Conservation (phyloP, 2,329 filamentous ascomycete species). For the Cercospora brassicicola region DNA sequence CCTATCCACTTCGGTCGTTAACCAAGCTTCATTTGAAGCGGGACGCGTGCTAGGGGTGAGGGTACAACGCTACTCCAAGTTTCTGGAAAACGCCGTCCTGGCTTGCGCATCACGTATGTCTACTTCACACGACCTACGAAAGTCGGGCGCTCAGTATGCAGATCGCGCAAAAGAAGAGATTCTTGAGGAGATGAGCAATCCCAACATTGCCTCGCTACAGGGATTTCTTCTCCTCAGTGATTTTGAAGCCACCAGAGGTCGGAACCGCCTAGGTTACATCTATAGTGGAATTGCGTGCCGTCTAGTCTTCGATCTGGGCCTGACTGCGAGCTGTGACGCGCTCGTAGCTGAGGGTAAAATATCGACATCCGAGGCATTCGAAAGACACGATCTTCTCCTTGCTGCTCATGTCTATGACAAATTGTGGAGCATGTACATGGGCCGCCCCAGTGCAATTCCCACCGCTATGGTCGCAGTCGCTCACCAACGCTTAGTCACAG, state of each 20-base stretch:
- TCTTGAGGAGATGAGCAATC: background rate
- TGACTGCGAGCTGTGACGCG: background rate
- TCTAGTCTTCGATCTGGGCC: background rate
- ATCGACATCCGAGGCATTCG: background rate
- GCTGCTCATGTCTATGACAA: background rate
- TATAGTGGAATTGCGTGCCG: background rate
- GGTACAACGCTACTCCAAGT: background rate
- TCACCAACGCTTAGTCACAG: background rate
- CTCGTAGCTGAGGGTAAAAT: background rate
- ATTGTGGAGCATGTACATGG: background rate
- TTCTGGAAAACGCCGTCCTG: background rate
- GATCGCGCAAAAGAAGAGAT: background rate
- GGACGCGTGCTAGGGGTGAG: background rate
- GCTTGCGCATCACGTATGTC: background rate
- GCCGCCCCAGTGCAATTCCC: background rate
- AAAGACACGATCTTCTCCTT: background rate
- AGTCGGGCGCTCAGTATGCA: background rate
- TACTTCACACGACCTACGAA: background rate
- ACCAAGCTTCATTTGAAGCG: background rate
- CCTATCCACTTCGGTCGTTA: background rate
- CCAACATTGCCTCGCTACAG: background rate
- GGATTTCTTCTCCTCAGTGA: background rate
- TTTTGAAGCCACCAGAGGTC: background rate
- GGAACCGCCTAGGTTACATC: background rate
- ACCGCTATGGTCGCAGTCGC: background rate